These are phyloP conservation scores for Pyrenula aspistea DNA, from an alignment of 495 filamentous ascomycete species.

Conservation along the genomic window DNA sequence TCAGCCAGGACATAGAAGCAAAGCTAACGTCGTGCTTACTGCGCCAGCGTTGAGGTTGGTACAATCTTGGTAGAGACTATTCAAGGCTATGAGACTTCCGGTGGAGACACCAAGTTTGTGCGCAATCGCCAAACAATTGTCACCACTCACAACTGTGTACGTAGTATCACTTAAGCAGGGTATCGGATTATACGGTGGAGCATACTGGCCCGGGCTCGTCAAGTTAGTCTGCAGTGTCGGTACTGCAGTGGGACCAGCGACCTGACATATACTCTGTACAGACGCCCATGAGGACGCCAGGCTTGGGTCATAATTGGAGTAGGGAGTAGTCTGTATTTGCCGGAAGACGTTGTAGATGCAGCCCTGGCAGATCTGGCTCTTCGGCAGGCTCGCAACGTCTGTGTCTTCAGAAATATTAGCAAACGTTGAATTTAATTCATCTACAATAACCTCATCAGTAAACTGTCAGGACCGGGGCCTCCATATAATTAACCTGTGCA, in stretches of 20 bases:
- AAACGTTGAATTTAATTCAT: background rate
- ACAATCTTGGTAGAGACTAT: background rate
- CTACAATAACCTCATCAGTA: background rate
- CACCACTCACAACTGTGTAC: background rate
- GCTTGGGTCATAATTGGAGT: slow-evolving; percentile 4
- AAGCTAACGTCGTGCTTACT: background rate
- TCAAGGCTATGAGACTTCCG: background rate
- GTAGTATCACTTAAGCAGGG: background rate
- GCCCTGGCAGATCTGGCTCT: background rate
- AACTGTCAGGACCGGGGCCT: background rate
- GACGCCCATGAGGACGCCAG: background rate
- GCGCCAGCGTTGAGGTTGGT: background rate
- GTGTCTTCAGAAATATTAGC: background rate
- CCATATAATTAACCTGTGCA: slow-evolving; percentile 3
- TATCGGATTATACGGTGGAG: background rate
- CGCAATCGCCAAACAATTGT: background rate
- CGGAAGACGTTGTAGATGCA: background rate
- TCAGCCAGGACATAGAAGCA: background rate
- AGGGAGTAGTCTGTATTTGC: slow-evolving; percentile 5
- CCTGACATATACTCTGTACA: slow-evolving; percentile 3
- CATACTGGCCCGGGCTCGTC: background rate
- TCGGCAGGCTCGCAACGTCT: background rate
- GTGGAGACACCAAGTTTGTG: background rate
- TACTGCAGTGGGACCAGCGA: slow-evolving; percentile 3
- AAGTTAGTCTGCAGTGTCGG: background rate